Percentiles rank a stretch among this genome's conserved stretches.
Conservation (phyloP, 164 flowering plant species). For the Vitis rotundifolia region DNA sequence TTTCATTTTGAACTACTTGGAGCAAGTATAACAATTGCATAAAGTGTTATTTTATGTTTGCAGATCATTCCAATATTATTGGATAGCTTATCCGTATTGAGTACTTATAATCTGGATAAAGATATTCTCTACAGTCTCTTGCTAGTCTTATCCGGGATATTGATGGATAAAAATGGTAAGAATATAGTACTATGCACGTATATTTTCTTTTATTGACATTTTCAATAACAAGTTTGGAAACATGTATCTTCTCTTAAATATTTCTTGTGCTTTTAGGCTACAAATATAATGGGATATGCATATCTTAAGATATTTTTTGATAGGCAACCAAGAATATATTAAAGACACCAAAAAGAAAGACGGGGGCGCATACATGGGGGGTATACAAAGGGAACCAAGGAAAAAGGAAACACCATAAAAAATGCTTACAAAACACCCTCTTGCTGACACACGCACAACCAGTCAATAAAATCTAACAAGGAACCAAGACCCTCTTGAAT, state of each 20-base stretch:
- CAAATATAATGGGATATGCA: not conserved
- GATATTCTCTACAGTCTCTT: slow-evolving; percentile 66
- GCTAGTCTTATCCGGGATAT: slow-evolving; percentile 75
- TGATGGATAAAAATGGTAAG: slow-evolving; percentile 84
- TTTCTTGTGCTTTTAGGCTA: not conserved
- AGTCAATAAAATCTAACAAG: too few relatives aligned
- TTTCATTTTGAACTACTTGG: not conserved
- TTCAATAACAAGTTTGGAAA: not conserved
- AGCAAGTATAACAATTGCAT: not conserved
- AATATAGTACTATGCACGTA: not conserved
- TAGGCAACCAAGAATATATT: too few relatives aligned
- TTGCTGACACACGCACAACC: too few relatives aligned
- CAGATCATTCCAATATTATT: slow-evolving; percentile 71
- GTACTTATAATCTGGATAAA: slow-evolving; percentile 51
- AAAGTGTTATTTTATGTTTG: slow-evolving; percentile 11
- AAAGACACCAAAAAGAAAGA: too few relatives aligned
- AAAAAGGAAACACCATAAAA: too few relatives aligned
- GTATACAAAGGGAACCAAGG: too few relatives aligned
- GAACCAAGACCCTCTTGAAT: too few relatives aligned
- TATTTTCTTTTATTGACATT: not conserved
- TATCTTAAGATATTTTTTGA: too few relatives aligned
- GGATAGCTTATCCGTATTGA: slow-evolving; percentile 53
- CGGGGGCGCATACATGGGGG: too few relatives aligned
- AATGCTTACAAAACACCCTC: too few relatives aligned
- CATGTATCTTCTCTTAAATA: not conserved